phyloP scores from a whole-genome alignment of 2,329 filamentous ascomycete genomes.

The Cercospora nicotianae region DNA sequence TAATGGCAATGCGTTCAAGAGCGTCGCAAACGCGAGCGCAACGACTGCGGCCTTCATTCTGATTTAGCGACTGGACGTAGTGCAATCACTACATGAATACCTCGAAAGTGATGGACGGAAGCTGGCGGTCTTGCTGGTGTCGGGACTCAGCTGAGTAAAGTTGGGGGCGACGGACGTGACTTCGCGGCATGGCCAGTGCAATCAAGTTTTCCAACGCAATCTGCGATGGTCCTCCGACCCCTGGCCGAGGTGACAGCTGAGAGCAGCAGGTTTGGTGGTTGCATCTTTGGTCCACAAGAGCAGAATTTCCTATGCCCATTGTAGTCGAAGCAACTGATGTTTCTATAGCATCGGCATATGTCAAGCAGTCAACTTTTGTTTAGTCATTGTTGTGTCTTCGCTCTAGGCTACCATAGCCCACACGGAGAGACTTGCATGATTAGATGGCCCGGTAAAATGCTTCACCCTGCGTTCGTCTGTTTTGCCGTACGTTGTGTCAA shows the following conservation, averaged over 20 bases:
- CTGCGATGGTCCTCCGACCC: neutral
- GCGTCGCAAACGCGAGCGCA: neutral
- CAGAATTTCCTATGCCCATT: neutral
- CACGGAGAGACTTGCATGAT: neutral
- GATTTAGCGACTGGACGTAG: neutral
- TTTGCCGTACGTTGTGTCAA: neutral
- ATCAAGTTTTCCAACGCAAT: neutral
- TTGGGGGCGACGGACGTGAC: neutral
- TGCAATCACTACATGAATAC: neutral
- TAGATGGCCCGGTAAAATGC: neutral
- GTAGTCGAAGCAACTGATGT: neutral
- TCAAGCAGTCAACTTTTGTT: neutral
- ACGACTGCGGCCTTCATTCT: neutral
- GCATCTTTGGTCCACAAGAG: neutral
- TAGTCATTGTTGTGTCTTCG: neutral
- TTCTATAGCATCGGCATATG: neutral
- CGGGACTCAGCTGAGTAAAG: neutral
- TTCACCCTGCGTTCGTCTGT: neutral
- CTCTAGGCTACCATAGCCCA: neutral
- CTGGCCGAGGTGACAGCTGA: neutral
- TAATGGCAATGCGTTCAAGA: neutral
- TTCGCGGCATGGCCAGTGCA: neutral
- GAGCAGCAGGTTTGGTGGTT: neutral
- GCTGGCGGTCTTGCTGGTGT: neutral
- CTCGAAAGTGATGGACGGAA: neutral